phyloP scores from a whole-genome alignment of 2,329 filamentous ascomycete species.

The Drechslerella dactyloides region DNA sequence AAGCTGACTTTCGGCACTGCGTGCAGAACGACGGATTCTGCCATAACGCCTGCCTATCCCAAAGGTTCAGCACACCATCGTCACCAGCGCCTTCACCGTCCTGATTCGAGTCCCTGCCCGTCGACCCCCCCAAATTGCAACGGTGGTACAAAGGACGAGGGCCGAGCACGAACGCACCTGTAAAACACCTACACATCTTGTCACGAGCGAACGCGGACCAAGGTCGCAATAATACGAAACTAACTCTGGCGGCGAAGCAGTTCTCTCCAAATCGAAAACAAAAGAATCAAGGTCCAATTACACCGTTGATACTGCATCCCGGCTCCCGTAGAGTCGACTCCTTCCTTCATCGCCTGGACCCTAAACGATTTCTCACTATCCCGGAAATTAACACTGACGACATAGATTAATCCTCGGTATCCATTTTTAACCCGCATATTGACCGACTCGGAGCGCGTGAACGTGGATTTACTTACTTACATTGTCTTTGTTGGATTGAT shows the following conservation, averaged over 20 bases:
- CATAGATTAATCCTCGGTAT: not conserved
- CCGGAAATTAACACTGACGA: conserved; percentile 44
- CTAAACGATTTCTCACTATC: conserved; percentile 28
- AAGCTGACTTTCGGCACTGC: no score
- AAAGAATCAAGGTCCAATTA: conserved; percentile 20
- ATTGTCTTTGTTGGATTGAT: not conserved
- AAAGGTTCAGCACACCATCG: no score
- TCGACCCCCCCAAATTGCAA: no score
- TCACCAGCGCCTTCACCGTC: no score
- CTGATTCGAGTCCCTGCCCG: not conserved
- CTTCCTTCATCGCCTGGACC: conserved; percentile 20
- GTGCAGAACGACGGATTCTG: no score
- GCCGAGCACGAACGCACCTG: not conserved
- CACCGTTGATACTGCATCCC: conserved; percentile 22
- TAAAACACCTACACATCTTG: not conserved
- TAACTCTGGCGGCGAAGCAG: not conserved
- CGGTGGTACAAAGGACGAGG: not conserved
- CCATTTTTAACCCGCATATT: not conserved
- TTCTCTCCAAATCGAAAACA: not conserved
- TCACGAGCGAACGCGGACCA: conserved; percentile 4
- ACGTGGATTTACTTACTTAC: not conserved
- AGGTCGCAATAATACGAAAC: not conserved
- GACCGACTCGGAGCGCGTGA: not conserved
- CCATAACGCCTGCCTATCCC: no score
- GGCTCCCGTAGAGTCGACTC: conserved; percentile 2